Evolutionary conservation across 1,139 yeast species (phyloP), one percentile per base, ranked within the genome.

Genomic region (Candida dubliniensis): DNA sequence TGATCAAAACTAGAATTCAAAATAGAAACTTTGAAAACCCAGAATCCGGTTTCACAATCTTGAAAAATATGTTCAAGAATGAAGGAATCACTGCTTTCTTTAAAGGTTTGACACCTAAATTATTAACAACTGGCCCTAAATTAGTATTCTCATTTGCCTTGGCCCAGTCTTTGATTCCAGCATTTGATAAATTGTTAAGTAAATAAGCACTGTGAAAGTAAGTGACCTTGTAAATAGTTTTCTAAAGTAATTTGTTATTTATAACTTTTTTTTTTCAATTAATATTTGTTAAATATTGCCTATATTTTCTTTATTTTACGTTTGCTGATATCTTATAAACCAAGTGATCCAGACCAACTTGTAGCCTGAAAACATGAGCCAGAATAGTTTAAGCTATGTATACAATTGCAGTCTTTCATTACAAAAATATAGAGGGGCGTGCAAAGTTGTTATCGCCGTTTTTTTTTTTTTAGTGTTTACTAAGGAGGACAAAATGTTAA

Each of bases 81-180:
- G 99, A 93, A 72, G 96, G 96, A 57, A 47, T 87, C 49, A 59
- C 90, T 38, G 80, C 97, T n/a, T 93, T 93, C 74, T 93, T 93
- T 81, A 93, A 93, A 73, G 99, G 99, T 36, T 81, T 93, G 64
- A 87, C 96, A 49, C 99, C 99, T 48, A 93, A 93, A 70, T 79
- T 93, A 61, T 79, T 93, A 66, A 93, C 99, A 42, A 91, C 99
- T 39, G 99, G 99, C 55, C 99, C 99, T 48, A 93, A 93, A 75
- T 81, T 93, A 60, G 99, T 93, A 42, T 93, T 93, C 69, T 87
- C 96, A 24, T 93, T 93, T 64, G 98, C 99, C 11, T 74, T 93
- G 66, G 99, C 98, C 38, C 99, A 93, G 73, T 79, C 96, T 38
- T 81, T 93, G 75, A 93, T 93, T 56, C 98, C 99, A 49, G 95